phyloP scores from a whole-genome alignment of 805 yeast genomes.

The Kluyveromyces lactis region DNA sequence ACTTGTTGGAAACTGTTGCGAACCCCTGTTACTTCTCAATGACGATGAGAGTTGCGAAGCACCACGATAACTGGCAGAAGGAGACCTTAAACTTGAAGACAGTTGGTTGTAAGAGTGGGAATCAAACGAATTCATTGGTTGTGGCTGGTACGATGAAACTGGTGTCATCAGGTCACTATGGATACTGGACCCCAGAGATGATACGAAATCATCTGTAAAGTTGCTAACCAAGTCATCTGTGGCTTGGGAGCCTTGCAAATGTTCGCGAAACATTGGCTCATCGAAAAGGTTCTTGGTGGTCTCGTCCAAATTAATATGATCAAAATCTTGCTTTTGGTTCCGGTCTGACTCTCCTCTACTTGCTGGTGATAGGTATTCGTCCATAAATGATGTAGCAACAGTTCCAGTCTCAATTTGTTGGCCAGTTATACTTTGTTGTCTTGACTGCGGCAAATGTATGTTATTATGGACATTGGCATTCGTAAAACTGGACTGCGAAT shows the following conservation, averaged over 20 bases:
- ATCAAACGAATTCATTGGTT: conserved; percentile 12
- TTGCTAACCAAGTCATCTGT: conserved; percentile 16
- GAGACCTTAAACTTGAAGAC: conserved; percentile 22
- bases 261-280: conserved; percentile 8
- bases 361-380: conserved; percentile 5
- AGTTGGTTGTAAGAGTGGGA: conserved; percentile 9
- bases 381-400: conserved; percentile 6
- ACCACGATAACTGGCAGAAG: conserved; percentile 28
- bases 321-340: not conserved
- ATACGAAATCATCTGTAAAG: conserved; percentile 22
- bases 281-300: conserved; percentile 14
- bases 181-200: conserved; percentile 25
- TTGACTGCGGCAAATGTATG: not conserved
- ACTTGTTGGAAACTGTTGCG: conserved; percentile 18
- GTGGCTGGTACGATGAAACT: conserved; percentile 23
- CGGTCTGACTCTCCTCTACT: not conserved
- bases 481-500: not conserved
- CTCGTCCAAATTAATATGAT: not conserved
- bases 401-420: not conserved
- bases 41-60: conserved; percentile 24
- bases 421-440: conserved; percentile 3
- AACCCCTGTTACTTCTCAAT: conserved; percentile 16
- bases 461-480: not conserved
- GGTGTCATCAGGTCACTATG: conserved; percentile 20
- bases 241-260: not conserved